Evolutionary conservation across 139 green algal genomes (phyloP).

Genomic region (Chlamydomonas incerta): DNA sequence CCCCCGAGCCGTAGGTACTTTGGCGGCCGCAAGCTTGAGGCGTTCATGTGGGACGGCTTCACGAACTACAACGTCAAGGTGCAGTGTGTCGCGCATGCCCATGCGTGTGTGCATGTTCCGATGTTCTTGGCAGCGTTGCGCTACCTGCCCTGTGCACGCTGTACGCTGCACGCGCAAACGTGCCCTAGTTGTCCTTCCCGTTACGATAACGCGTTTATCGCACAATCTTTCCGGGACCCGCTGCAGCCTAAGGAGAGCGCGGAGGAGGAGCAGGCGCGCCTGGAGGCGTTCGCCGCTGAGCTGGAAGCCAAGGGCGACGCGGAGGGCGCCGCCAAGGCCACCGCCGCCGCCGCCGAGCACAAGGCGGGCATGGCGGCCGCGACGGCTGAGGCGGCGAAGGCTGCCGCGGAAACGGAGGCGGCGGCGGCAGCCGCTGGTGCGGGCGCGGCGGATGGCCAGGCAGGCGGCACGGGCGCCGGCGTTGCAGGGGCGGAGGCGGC

Average conservation of each 20-base stretch:
- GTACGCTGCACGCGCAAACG: no score
- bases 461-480: no score
- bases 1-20: constrained; percentile 74
- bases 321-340: not conserved
- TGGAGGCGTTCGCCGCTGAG: constrained; percentile 82
- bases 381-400: not conserved
- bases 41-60: constrained; percentile 87
- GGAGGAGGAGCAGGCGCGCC: constrained; percentile 81
- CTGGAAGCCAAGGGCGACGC: constrained; percentile 66
- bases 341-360: not conserved
- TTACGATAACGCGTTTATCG: no score
- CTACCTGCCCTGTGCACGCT: no score
- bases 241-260: constrained; percentile 72
- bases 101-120: no score
- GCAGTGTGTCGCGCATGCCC: no score
- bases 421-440: not conserved
- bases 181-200: no score
- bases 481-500: no score
- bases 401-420: not conserved
- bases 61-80: constrained; percentile 83
- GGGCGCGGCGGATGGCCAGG: no score
- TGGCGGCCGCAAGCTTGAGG: constrained; percentile 80
- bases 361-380: not conserved
- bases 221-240: no score
- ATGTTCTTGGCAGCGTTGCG: no score